A percentile compares a stretch with the other conserved stretches of the same genome.
Conservation (phyloP, 73 alveolate species). For the Paramecium caudatum region DNA sequence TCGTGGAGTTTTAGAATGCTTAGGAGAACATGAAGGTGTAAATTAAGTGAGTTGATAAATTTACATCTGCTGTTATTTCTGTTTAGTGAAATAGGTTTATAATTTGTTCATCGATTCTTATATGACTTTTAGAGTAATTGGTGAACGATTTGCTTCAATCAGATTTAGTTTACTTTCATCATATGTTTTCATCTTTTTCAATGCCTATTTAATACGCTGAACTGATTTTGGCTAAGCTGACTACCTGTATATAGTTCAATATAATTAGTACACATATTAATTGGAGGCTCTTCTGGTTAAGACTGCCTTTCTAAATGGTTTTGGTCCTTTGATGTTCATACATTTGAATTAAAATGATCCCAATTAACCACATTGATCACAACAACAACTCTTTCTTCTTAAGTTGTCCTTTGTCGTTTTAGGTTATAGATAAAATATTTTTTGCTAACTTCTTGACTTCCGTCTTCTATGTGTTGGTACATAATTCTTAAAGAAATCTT, state of each 20-base stretch:
- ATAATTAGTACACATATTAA: background rate
- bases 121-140: background rate
- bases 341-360: constrained; percentile 37
- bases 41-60: background rate
- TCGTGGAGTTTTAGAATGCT: constrained; percentile 26
- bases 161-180: constrained; percentile 24
- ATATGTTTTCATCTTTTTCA: constrained; percentile 18
- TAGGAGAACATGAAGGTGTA: constrained; percentile 34
- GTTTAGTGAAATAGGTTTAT: constrained; percentile 24
- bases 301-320: constrained; percentile 2
- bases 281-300: constrained; percentile 34
- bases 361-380: constrained; percentile 38
- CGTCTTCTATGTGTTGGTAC: background rate
- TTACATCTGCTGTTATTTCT: background rate
- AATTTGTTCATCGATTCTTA: constrained; percentile 28
- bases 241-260: background rate
- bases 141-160: background rate
- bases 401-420: constrained; percentile 4
- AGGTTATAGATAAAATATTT: background rate
- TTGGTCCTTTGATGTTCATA: constrained; percentile 16
- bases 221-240: constrained; percentile 44
- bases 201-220: background rate
- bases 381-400: constrained; percentile 22
- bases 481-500: background rate
- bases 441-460: constrained; percentile 26